Evolutionary conservation across 2,329 filamentous ascomycete species (phyloP).

Genomic region (Bipolaris gigantea): DNA sequence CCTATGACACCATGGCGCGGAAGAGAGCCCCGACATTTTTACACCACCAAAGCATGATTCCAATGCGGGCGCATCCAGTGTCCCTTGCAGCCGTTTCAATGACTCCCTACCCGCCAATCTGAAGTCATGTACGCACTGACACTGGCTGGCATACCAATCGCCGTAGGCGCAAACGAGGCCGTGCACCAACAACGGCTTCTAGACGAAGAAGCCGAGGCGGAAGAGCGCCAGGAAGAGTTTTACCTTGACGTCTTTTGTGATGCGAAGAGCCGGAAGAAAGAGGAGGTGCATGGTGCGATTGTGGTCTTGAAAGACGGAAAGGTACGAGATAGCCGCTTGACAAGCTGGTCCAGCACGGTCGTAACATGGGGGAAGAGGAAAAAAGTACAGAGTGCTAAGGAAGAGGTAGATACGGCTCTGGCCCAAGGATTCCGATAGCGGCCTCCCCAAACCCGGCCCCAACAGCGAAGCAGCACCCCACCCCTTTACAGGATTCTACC

Average conservation of each 20-base stretch:
- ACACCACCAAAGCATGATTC: slow-evolving; percentile 10
- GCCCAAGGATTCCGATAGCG: slow-evolving; percentile 41
- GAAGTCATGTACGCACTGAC: slow-evolving; percentile 35
- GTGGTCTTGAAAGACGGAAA: slow-evolving; percentile 52
- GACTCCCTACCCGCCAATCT: neutral
- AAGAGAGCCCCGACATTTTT: slow-evolving; percentile 16
- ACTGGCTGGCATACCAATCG: slow-evolving; percentile 50
- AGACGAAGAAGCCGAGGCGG: slow-evolving; percentile 52
- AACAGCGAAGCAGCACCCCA: slow-evolving; percentile 42
- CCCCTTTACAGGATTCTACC: slow-evolving; percentile 55
- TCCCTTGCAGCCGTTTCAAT: neutral
- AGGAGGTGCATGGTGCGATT: slow-evolving; percentile 48
- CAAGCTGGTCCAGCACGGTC: neutral
- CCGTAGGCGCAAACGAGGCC: slow-evolving; percentile 55
- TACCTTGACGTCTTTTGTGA: slow-evolving; percentile 53
- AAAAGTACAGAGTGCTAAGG: too few relatives aligned
- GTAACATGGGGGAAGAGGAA: too few relatives aligned
- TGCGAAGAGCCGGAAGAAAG: slow-evolving; percentile 38
- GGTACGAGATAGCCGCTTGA: slow-evolving; percentile 27
- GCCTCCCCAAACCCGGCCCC: slow-evolving; percentile 27
- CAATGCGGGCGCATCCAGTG: neutral
- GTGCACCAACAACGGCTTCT: slow-evolving; percentile 52
- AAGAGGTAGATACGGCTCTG: slow-evolving; percentile 42
- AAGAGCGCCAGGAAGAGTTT: slow-evolving; percentile 55
- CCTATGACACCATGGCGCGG: slow-evolving; percentile 33